Base-by-base conservation (phyloP, 257 asterid species). In the Dorcoceras hygrometricum region DNA sequence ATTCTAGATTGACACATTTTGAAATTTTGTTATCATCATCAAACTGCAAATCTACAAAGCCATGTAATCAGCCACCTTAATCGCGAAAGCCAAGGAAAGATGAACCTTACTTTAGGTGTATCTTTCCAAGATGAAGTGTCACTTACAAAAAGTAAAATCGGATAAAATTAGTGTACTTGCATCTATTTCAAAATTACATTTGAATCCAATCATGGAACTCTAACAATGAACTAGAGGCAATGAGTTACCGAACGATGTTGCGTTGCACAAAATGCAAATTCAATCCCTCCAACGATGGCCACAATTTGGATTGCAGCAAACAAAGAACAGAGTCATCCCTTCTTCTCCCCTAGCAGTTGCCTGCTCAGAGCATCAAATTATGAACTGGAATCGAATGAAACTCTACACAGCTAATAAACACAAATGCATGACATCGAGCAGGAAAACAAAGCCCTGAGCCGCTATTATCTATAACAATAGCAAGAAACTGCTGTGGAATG, bases 291-390 rank as follows among this genome's bases (percentile, higher is more conserved):
- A 92, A 48, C 96, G 86, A 72, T 83, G 70, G 62, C 96, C 97
- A 62, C 97, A 92, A 65, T 77, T 89, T 1, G 98, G 87, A 69
- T 89, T 92, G 93, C 98, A 92, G 89, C 98, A 92, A 62, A 89
- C 97, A 11, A 92, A 92, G 85, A 89, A 87, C 73, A 92, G 78
- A 0, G 97, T 83, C 98, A 89, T 89, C 20, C 98, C 98, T 82
- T 92, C 97, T 82, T 92, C 98, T 54, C 97, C 97, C 71, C 93
- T 76, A 59, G 95, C 89, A 80, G 95, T 89, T 25, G 97, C 98
- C 98, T 92, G 93, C 76, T 72, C 43, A n/a, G 6, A 43, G n/a
- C 14, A 3, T 43, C 51, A 14, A 43, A 12, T 12, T 14, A 43
- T 43, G 19, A 14, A 43, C 1, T n/a, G 19, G 51, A 8, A 3